Evolutionary conservation across 768 basidiomycete genomes (phyloP), one percentile per base, ranked within the genome.

Genomic region (Chiua virens): DNA sequence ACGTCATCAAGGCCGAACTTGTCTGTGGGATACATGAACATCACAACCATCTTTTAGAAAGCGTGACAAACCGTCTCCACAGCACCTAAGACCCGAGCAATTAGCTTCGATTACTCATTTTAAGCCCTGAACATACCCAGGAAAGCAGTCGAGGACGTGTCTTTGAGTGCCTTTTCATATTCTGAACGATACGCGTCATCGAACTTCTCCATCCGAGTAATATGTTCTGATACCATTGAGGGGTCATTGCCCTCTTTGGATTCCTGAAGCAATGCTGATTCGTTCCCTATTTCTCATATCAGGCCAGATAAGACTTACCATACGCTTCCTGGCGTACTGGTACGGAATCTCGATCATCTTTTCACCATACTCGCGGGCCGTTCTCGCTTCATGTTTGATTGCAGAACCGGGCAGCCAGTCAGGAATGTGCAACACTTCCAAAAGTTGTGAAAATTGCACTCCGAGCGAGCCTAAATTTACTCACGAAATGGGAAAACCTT

Each of bases 391-490:
- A 25, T 22, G 50, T 37, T 62, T 51, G 15, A 62, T 45, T 18
- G 46, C 38, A 18, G 56, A 48, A 13, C 57, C 53, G 10, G 64
- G 64, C 5, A 66, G 38, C 63, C 62, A 69, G 8, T 65, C 57
- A 1, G 68, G 68, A 3, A 68, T 15, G 30, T 63, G 45, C 36
- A 65, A 43, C 41, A 69, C 66, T 69, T 36, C 18, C 32, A 7
- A 36, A 37, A 11, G 34, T 0, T 3, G 42, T 8, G 14, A 3
- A 27, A 39, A 5, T 3, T 5, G 5, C 27, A 18, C 3, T 18
- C 18, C 9, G 8, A 11, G 4, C 21, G 0, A 25, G 18, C 21
- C 1, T 6, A 8, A 10, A 41, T 1, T 34, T 8, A 23, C 61
- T 56, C 25, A 62, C 61, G 36, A 42, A 62, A 62, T 1, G 61